Conservation (phyloP, 2,329 filamentous ascomycete species). For the Neopestalotiopsis sp. region DNA sequence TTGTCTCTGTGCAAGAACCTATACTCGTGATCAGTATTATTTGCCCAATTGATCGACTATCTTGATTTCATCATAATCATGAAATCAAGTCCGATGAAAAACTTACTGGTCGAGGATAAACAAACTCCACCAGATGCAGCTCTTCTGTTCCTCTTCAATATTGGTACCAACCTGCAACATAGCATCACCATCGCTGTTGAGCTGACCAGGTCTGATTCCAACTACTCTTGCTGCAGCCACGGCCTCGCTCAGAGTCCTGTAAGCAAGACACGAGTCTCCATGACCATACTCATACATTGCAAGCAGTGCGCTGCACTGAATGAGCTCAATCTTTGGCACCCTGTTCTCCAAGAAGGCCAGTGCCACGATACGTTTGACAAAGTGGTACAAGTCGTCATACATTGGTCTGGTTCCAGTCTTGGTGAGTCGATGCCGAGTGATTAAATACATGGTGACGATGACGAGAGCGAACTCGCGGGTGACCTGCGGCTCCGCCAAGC, state of each 20-base stretch:
- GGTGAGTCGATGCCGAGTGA: conserved; percentile 44
- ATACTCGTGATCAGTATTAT: conserved; percentile 20
- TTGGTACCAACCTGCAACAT: conserved; percentile 30
- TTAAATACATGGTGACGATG: conserved; percentile 49
- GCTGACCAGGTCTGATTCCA: conserved; percentile 43
- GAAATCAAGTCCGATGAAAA: neutral
- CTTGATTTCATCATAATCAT: neutral
- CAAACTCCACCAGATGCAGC: conserved; percentile 49
- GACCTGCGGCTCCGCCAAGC: conserved; percentile 23
- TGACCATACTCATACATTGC: conserved; percentile 52
- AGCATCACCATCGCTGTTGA: conserved; percentile 36
- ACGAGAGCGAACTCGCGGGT: conserved; percentile 43
- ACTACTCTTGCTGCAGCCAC: conserved; percentile 43
- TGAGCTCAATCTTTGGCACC: conserved; percentile 42
- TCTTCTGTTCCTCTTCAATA: conserved; percentile 43
- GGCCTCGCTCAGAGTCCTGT: conserved; percentile 48
- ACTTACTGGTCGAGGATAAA: conserved; percentile 51
- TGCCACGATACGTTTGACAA: conserved; percentile 44
- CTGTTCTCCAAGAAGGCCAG: conserved; percentile 38
- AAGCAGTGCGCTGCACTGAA: conserved; percentile 48
- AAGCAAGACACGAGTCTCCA: conserved; percentile 46
- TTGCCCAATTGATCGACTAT: neutral
- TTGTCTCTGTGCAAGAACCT: conserved; percentile 40
- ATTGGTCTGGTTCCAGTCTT: conserved; percentile 42
- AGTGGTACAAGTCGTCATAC: conserved; percentile 46